Percentiles rank a stretch among this genome's conserved stretches.
phyloP scores from a whole-genome alignment of 2,329 filamentous ascomycete genomes.

The Fusarium euwallaceae region DNA sequence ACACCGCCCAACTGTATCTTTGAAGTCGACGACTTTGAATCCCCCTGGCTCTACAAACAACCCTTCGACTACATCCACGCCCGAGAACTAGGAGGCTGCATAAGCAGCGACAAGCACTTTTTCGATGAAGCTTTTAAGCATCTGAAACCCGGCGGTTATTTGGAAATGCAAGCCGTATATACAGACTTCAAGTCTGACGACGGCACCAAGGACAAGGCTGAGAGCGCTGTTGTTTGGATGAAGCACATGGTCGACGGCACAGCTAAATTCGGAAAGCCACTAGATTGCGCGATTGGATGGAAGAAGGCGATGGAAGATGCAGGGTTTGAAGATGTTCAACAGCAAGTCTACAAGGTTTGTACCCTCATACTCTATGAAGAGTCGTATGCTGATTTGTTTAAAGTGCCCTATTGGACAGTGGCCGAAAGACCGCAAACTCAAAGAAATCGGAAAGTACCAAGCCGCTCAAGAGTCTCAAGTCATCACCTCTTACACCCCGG shows the following conservation, averaged over 20 bases:
- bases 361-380: accelerated
- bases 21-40: slow-evolving; percentile 29
- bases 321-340: slow-evolving; percentile 17
- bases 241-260: slow-evolving; percentile 9
- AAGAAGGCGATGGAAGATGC: slow-evolving; percentile 22
- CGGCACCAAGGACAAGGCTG: not conserved
- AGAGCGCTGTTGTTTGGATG: slow-evolving; percentile 9
- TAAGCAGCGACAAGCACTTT: not conserved
- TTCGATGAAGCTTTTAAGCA: not conserved
- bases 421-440: slow-evolving; percentile 21
- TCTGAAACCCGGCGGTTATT: slow-evolving; percentile 6
- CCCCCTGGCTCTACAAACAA: slow-evolving; percentile 16
- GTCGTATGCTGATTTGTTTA: not conserved
- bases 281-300: slow-evolving; percentile 11
- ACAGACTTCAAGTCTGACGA: slow-evolving; percentile 18
- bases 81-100: slow-evolving; percentile 16
- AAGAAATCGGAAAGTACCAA: slow-evolving; percentile 33
- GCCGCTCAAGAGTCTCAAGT: slow-evolving; percentile 35
- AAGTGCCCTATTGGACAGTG: slow-evolving; percentile 26
- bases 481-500: slow-evolving; percentile 34
- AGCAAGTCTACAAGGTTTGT: slow-evolving; percentile 18
- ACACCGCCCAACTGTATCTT: slow-evolving; percentile 21
- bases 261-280: slow-evolving; percentile 10
- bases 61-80: slow-evolving; percentile 25
- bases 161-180: slow-evolving; percentile 22